phyloP scores from a whole-genome alignment of 2,329 filamentous ascomycete species.

The Emergomyces africanus region DNA sequence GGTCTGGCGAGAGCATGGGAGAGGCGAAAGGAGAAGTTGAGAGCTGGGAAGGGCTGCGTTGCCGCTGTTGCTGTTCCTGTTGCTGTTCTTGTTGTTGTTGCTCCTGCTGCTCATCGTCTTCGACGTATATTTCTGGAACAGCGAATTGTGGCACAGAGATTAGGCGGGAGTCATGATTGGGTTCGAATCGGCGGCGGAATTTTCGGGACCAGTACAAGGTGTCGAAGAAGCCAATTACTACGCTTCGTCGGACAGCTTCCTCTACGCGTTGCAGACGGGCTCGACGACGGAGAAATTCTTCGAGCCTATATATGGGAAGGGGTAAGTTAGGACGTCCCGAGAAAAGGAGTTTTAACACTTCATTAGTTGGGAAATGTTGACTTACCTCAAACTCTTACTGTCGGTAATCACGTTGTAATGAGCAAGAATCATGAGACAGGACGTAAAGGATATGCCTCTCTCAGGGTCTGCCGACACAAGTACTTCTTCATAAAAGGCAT shows the following conservation, averaged over 20 bases:
- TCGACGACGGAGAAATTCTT: slow-evolving; percentile 85
- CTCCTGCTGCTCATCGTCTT: slow-evolving; percentile 50
- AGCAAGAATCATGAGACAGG: slow-evolving; percentile 85
- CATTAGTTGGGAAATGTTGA: slow-evolving; percentile 6
- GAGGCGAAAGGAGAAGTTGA: slow-evolving; percentile 13
- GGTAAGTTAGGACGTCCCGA: slow-evolving; percentile 17
- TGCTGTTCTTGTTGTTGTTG: not conserved
- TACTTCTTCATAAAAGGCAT: slow-evolving; percentile 94
- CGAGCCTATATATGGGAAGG: slow-evolving; percentile 45
- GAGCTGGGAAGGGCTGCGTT: not conserved
- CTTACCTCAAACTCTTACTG: slow-evolving; percentile 77
- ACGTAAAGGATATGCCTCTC: slow-evolving; percentile 80
- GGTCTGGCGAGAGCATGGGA: slow-evolving; percentile 23
- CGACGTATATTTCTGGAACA: slow-evolving; percentile 81
- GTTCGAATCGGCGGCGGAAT: slow-evolving; percentile 64
- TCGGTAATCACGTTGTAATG: slow-evolving; percentile 99
- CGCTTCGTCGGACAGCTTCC: slow-evolving; percentile 79
- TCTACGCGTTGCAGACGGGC: slow-evolving; percentile 87
- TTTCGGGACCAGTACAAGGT: slow-evolving; percentile 75
- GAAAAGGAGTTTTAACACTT: not conserved
- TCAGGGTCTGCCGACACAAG: slow-evolving; percentile 86
- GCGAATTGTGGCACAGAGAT: slow-evolving; percentile 64
- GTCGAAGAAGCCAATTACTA: slow-evolving; percentile 91
- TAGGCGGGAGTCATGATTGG: slow-evolving; percentile 63
- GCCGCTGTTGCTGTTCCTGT: not conserved